These are phyloP conservation scores for Curvularia verruculosa DNA, from an alignment of 2,329 filamentous ascomycete species.

Conservation along the genomic window DNA sequence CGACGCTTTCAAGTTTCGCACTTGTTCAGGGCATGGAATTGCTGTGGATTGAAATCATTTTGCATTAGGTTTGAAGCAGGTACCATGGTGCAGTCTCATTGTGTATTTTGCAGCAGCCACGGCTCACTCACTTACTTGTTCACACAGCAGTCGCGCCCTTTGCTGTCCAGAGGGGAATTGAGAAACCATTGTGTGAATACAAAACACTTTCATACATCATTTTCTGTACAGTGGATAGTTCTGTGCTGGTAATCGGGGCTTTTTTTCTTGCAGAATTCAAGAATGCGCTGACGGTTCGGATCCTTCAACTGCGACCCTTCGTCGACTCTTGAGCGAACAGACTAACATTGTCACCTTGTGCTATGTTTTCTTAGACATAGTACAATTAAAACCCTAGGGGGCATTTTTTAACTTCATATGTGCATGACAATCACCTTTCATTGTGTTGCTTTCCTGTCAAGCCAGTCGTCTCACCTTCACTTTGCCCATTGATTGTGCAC, in stretches of 20 bases:
- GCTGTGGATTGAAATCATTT: background rate
- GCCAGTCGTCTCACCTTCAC: constrained; percentile 7
- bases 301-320: too few species aligned
- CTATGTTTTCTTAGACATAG: background rate
- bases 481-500: background rate
- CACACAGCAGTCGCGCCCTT: constrained; percentile 4
- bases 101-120: background rate
- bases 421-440: background rate
- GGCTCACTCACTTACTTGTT: background rate
- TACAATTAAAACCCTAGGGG: background rate
- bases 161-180: background rate
- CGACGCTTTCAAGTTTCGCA: constrained; percentile 18
- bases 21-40: background rate
- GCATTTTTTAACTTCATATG: background rate
- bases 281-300: too few species aligned
- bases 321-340: background rate
- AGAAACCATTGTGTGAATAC: background rate
- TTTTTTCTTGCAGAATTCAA: too few species aligned
- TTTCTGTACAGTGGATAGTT: too few species aligned
- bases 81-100: background rate
- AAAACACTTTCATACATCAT: background rate
- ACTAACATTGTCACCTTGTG: background rate
- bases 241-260: background rate
- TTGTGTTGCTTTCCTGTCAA: background rate
- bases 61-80: background rate